Percentiles rank a stretch among this genome's conserved stretches.
Conservation (phyloP, 305 asterid genomes). For the Fraxinus sp. region DNA sequence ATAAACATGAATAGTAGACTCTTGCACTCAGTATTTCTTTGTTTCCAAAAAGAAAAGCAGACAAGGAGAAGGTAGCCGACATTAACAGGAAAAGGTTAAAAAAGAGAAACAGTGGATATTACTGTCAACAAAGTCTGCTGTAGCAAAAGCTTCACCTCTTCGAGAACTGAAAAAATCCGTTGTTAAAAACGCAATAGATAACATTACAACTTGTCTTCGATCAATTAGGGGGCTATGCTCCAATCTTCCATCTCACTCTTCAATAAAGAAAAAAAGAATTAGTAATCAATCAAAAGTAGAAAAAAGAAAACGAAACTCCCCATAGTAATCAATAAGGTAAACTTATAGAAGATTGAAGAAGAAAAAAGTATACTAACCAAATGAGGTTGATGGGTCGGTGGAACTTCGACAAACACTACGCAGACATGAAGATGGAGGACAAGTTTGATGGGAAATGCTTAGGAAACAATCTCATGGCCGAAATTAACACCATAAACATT, state of each 20-base stretch:
- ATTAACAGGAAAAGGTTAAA: neutral
- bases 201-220: constrained; percentile 58
- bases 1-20: too few relatives aligned
- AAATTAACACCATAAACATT: too few relatives aligned
- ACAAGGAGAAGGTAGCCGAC: neutral
- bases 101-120: constrained; percentile 29
- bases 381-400: too few relatives aligned
- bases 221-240: constrained; percentile 39
- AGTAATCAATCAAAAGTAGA: neutral
- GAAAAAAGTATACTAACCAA: too few relatives aligned
- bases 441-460: too few relatives aligned
- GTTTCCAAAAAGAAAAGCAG: neutral
- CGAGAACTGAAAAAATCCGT: constrained; percentile 30
- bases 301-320: neutral
- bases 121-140: constrained; percentile 83
- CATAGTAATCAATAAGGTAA: neutral
- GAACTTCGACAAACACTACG: too few relatives aligned
- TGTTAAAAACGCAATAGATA: constrained; percentile 56
- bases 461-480: too few relatives aligned
- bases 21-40: too few relatives aligned
- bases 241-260: constrained; percentile 41
- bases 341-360: neutral
- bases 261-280: constrained; percentile 13
- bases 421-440: too few relatives aligned
- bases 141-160: constrained; percentile 42